Conservation (phyloP, 2,329 filamentous ascomycete species). For the Sporothrix variecibatus region DNA sequence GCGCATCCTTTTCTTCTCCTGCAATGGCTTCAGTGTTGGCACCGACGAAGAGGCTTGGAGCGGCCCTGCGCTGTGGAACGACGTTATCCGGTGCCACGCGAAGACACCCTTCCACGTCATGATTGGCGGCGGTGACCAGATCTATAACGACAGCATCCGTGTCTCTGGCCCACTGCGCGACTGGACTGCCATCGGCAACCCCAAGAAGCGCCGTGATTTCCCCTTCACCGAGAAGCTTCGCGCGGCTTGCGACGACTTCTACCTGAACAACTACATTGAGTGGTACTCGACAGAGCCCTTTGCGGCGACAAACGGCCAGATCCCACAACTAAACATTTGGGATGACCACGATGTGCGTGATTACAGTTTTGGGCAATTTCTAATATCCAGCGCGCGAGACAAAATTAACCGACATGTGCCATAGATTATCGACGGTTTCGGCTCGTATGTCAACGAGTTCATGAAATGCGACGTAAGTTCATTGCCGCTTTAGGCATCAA, state of each 20-base stretch:
- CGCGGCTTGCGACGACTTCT: slow-evolving; percentile 84
- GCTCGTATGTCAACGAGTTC: slow-evolving; percentile 90
- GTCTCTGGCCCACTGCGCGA: slow-evolving; percentile 76
- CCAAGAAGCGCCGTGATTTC: slow-evolving; percentile 75
- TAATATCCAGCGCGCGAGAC: background rate
- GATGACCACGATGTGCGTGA: slow-evolving; percentile 81
- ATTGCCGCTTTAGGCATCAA: too few relatives aligned
- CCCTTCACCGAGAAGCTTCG: slow-evolving; percentile 79
- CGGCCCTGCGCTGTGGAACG: slow-evolving; percentile 92
- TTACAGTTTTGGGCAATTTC: background rate
- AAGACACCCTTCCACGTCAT: slow-evolving; percentile 90
- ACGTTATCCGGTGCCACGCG: slow-evolving; percentile 81
- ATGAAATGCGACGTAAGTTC: slow-evolving; percentile 67
- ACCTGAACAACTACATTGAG: slow-evolving; percentile 83
- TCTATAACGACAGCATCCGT: slow-evolving; percentile 93
- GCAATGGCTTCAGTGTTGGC: slow-evolving; percentile 91
- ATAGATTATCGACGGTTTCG: slow-evolving; percentile 87
- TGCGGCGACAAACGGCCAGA: slow-evolving; percentile 82
- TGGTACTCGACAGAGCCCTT: slow-evolving; percentile 74
- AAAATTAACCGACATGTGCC: slow-evolving; percentile 43
- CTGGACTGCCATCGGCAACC: slow-evolving; percentile 85
- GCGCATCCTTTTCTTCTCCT: slow-evolving; percentile 98
- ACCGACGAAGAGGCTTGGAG: slow-evolving; percentile 85
- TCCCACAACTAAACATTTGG: slow-evolving; percentile 96
- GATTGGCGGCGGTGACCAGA: slow-evolving; percentile 91